Evolutionary conservation across 1,284 basidiomycete genomes (phyloP).

Genomic region (Leccinum pseudoinsigne): DNA sequence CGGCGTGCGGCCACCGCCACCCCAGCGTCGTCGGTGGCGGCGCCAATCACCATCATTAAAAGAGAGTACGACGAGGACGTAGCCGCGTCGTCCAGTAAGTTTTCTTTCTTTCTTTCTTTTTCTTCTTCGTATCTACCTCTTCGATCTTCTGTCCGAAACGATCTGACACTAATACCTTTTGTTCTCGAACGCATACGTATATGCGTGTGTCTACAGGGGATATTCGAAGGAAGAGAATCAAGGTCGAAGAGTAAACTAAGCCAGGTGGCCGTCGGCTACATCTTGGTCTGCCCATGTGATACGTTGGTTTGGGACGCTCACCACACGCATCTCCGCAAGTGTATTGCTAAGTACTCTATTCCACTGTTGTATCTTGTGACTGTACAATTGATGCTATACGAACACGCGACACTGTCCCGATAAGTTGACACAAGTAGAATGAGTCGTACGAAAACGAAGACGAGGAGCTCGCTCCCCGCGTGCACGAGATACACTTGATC

Average conservation of each 20-base stretch:
- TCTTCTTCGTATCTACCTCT: neutral
- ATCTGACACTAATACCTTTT: neutral
- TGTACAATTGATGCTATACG: too few relatives aligned
- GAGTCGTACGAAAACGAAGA: too few relatives aligned
- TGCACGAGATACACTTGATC: too few relatives aligned
- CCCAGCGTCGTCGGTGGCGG: neutral
- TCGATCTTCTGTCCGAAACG: neutral
- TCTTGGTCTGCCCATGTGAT: neutral
- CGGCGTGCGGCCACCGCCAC: neutral
- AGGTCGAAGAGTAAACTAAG: neutral
- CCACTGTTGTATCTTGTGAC: neutral
- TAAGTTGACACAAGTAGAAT: too few relatives aligned
- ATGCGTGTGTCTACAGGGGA: neutral
- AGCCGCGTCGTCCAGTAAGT: slow-evolving; percentile 8
- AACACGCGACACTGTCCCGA: too few relatives aligned
- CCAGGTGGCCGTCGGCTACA: neutral
- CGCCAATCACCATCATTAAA: neutral
- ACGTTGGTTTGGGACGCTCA: neutral
- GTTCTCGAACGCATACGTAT: neutral
- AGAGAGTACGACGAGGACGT: neutral
- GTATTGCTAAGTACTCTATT: neutral
- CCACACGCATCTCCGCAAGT: neutral
- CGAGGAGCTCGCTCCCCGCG: too few relatives aligned
- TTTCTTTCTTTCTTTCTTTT: too few relatives aligned
- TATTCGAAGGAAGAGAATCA: neutral